Conservation (phyloP, 106 monocot genomes). For the Agapanthus africanus region DNA sequence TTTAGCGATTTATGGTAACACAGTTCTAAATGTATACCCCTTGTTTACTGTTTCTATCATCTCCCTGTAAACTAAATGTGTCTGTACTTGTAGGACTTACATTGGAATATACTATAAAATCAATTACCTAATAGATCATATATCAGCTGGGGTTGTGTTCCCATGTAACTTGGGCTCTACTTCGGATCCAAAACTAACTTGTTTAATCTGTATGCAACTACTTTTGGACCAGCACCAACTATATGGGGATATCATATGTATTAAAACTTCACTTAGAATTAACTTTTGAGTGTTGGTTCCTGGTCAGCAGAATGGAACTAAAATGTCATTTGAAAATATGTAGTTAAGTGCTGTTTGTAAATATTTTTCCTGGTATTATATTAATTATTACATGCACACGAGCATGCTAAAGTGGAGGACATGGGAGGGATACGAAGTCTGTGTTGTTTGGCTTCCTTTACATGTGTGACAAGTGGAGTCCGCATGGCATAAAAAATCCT, state of each 20-base stretch:
- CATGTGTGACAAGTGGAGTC: not conserved
- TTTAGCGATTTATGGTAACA: no score
- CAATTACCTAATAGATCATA: no score
- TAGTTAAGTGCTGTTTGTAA: not conserved
- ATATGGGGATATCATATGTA: not conserved
- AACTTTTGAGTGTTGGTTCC: not conserved
- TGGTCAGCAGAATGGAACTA: not conserved
- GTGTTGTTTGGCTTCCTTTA: not conserved
- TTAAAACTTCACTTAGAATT: not conserved
- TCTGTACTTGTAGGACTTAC: no score
- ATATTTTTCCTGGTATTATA: no score
- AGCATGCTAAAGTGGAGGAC: not conserved
- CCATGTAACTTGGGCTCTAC: no score
- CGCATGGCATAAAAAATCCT: not conserved
- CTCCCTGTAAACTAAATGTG: no score
- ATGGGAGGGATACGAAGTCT: not conserved
- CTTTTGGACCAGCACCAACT: not conserved
- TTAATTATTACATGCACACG: not conserved
- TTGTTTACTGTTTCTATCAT: no score
- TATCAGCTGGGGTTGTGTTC: no score
- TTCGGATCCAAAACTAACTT: no score
- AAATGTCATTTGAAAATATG: not conserved
- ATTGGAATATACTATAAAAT: no score
- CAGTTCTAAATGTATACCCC: no score
- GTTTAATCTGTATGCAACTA: no score